A percentile compares a stretch with the other conserved stretches of the same genome.
These are phyloP conservation scores for Epithemia pelagica DNA, from an alignment of 108 stramenopile genomes.

Conservation along the genomic window DNA sequence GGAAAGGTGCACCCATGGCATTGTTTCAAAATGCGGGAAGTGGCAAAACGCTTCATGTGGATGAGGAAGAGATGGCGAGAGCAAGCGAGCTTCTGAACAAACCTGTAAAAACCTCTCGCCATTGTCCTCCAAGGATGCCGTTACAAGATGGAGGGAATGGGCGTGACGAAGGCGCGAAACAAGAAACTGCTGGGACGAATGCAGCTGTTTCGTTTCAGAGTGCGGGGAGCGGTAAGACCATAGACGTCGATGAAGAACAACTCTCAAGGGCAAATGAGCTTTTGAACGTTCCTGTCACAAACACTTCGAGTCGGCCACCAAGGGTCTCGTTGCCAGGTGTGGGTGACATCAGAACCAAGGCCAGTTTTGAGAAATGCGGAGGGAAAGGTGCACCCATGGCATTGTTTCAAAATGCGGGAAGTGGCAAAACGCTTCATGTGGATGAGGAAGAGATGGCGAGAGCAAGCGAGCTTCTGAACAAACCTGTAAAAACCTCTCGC, in stretches of 20 bases:
- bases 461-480: conserved; percentile 21
- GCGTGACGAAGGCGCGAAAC: no score
- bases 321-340: conserved; percentile 30
- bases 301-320: not conserved
- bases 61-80: conserved; percentile 22
- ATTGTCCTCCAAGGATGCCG: no score
- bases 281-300: not conserved
- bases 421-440: conserved; percentile 17
- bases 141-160: no score
- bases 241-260: not conserved
- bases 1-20: not conserved
- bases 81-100: conserved; percentile 20
- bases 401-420: conserved; percentile 44
- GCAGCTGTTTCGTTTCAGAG: conserved; percentile 2
- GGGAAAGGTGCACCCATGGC: no score
- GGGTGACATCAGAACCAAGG: conserved; percentile 17
- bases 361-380: no score
- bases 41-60: conserved; percentile 19
- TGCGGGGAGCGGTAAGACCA: not conserved
- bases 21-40: conserved; percentile 40
- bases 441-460: conserved; percentile 24
- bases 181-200: no score
- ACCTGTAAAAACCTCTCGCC: not conserved
- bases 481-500: not conserved
- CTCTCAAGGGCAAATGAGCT: not conserved